Conservation (phyloP, 768 basidiomycete genomes). For the Omphalotus guepiniiformis region DNA sequence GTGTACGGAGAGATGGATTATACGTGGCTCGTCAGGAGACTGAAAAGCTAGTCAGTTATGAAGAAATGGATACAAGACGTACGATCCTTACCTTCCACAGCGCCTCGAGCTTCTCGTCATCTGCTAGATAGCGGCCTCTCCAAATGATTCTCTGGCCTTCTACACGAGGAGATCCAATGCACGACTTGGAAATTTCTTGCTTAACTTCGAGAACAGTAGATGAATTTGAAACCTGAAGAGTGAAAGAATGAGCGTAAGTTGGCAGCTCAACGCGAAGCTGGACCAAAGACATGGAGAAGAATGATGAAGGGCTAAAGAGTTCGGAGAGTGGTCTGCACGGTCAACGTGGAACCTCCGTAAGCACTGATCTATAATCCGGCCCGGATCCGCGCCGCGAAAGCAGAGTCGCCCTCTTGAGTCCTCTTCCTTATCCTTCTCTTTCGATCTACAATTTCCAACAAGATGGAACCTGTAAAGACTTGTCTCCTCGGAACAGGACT, state of each 20-base stretch:
- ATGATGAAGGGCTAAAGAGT: no score
- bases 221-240: constrained; percentile 34
- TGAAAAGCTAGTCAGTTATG: constrained; percentile 23
- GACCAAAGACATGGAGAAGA: no score
- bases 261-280: constrained; percentile 77
- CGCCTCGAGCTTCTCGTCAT: constrained; percentile 60
- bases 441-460: no score
- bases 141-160: constrained; percentile 78
- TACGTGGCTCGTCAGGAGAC: constrained; percentile 52
- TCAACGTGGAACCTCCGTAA: no score
- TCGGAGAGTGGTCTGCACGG: no score
- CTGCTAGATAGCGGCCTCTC: constrained; percentile 62
- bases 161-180: constrained; percentile 59
- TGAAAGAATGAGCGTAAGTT: constrained; percentile 66
- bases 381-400: no score
- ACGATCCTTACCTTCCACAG: constrained; percentile 60
- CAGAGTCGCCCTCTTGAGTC: no score
- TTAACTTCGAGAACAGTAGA: constrained; percentile 63
- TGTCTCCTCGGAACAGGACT: constrained; percentile 78
- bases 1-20: constrained; percentile 71
- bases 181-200: constrained; percentile 53
- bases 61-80: constrained; percentile 1
- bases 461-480: constrained; percentile 49
- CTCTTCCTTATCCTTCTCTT: no score
- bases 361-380: no score